Base-by-base conservation (phyloP, 2,329 filamentous ascomycete species). In the Trichoderma sp. region DNA sequence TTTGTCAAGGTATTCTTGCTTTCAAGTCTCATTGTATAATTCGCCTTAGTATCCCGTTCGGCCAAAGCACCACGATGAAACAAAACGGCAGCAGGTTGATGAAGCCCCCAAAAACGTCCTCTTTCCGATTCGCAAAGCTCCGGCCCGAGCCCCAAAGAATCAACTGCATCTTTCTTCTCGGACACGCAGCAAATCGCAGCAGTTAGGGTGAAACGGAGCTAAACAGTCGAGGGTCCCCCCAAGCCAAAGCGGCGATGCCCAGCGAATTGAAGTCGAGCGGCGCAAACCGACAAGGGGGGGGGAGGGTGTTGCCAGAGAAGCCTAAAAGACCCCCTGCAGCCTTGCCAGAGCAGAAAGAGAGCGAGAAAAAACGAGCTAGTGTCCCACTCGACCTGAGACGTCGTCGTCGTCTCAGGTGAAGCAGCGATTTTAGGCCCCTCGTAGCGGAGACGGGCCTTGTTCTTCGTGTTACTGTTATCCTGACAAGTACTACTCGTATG, bases 341-440 rank as follows among this genome's bases (percentile, higher is more conserved):
- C 64, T 54, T 65, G 64, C 58, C 44, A 56, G 30, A 54, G 47
- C 10, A 39, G 34, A 39, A 5, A 34, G 30, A 39, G 12, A 39
- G 14, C 14, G 34, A 39, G 5, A 5, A 34, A 34, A 14, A 39
- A 14, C 12, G 34, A 39, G 34, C 12, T 39, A 39, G 50, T 17
- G 52, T 55, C 59, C 64, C 64, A 66, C 64, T 26, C 51, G 50
- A 68, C 67, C 67, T 68, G 67, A 68, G 67, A 68, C 67, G 67
- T 39, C 34, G 34, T 64, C 66, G 67, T 68, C 66, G 67, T 68
- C 67, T 68, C 67, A 68, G 67, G 67, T 68, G 67, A 57, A 45
- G 62, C 62, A 64, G 62, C 62, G 45, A 57, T 64, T 64, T 39
- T 39, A 39, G 50, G 54, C 30, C 30, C 30, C 45, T 19, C 62